Evolutionary conservation across 768 basidiomycete species (phyloP), one percentile per base, ranked within the genome.

Genomic region (Phaeotremella skinneri): DNA sequence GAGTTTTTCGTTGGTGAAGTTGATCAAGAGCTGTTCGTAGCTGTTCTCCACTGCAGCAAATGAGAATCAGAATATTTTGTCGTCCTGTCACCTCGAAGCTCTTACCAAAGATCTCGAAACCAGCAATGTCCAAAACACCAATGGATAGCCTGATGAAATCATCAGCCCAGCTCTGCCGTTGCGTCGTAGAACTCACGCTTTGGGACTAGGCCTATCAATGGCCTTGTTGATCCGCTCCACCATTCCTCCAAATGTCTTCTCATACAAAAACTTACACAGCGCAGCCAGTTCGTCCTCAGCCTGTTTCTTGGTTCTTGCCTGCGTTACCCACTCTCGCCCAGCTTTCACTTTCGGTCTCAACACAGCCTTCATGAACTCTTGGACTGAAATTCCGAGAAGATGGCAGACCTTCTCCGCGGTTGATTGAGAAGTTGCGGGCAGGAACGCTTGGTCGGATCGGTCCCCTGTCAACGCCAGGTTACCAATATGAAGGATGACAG

Each of bases 21-120:
- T 99, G 84, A 99, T 99, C 68, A 94, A 83, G 26, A 99, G 83
- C 76, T 99, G 96, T 71, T 99, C 96, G 76, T 97, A 99, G 7
- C 88, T 88, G 76, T 97, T 97, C 69, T 87, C 81, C 13, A 63
- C 70, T 72, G 55, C 20, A 52, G 49, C 51, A 16, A 52, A 32
- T 17, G 11, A 29, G 20, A 34, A 20, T 51, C 49, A 60, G 32
- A 20, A 25, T 16, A 21, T 27, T 14, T 4, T 47, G 49, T 11
- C n/a, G 6, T 45, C 26, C 27, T 29, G 1, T 16, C 9, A 53
- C 3, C 27, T 26, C 48, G 21, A 27, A 16, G 21, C n/a, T 49
- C 72, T 51, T 48, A 74, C 74, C 72, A 56, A 82, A 83, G 61
- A 99, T 99, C 78, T 99, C 96, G 79, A 99, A 99, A 7, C 96